Evolutionary conservation across 1,139 yeast species (phyloP), one percentile per base, ranked within the genome.

Genomic region (Yamadazyma dendronema): DNA sequence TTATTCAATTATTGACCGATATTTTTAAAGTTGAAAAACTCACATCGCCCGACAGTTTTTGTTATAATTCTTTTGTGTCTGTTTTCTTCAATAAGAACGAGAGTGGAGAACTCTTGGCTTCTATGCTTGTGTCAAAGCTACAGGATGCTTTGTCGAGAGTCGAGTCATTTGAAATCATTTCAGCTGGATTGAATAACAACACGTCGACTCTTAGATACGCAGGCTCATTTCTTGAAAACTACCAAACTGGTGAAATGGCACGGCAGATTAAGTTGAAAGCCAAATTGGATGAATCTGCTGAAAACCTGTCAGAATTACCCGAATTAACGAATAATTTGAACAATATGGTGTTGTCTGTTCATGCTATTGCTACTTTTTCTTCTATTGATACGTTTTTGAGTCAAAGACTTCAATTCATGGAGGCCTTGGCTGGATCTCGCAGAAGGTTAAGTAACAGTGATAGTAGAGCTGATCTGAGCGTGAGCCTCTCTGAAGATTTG

Each of bases 281-380:
- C 14, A 57, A 56, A 2, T 28, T 17, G 8, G 33, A 32, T 14
- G 11, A 10, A 8, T 57, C 57, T n/a, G 64, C 56, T 7, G 54
- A 50, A n/a, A n/a, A n/a, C 9, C 35, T 42, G 6, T 44, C 48
- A 12, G 56, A 45, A 22, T 40, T 62, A 1, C 67, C 73, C 1
- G 27, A 12, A 19, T 19, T 19, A 19, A 19, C 22, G 6, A 19
- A 9, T 19, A 6, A 9, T 7, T 51, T 67, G 47, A 65, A 65
- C 27, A 65, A 66, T 26, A 54, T 82, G 52, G 61, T 79, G 24
- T 62, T 89, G 14, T 74, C 90, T 13, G 85, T 86, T n/a, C 96
- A 89, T 56, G 95, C 95, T 0, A 82, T 89, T 49, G 95, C 96
- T 0, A 84, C 96, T 0, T 83, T 88, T 54, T 77, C 74, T 41